Percentiles rank a stretch among this genome's conserved stretches.
Evolutionary conservation across 345 rosid genomes (phyloP).

Genomic region (Heritiera fomes): DNA sequence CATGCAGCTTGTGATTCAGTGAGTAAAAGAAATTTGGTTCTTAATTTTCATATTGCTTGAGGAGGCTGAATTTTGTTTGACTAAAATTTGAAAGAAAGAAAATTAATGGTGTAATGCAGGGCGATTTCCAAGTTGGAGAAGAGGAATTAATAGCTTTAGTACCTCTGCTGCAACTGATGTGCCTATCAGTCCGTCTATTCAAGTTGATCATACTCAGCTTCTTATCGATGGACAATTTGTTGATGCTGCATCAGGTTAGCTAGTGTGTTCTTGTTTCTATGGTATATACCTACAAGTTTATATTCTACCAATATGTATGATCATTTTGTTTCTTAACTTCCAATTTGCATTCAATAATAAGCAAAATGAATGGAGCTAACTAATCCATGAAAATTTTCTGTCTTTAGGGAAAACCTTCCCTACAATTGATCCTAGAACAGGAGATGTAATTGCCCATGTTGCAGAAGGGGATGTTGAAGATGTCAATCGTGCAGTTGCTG

Average conservation of each 20-base stretch:
- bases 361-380: background rate
- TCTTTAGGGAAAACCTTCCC: slow-evolving; percentile 47
- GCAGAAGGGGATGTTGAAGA: slow-evolving; percentile 58
- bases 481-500: slow-evolving; percentile 45
- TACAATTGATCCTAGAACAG: slow-evolving; percentile 50
- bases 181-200: slow-evolving; percentile 24
- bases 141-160: slow-evolving; percentile 14
- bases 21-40: too few relatives aligned
- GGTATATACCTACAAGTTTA: background rate
- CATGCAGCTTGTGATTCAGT: too few relatives aligned
- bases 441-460: slow-evolving; percentile 47
- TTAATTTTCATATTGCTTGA: too few relatives aligned
- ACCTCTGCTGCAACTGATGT: slow-evolving; percentile 21
- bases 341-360: background rate
- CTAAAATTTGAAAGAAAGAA: background rate
- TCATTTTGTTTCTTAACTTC: background rate
- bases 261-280: background rate
- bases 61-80: too few relatives aligned
- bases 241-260: slow-evolving; percentile 35
- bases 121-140: slow-evolving; percentile 2
- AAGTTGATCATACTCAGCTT: slow-evolving; percentile 27
- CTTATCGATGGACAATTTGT: slow-evolving; percentile 33
- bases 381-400: background rate
- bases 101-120: slow-evolving; percentile 11
- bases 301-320: background rate